phyloP scores from a whole-genome alignment of 2,329 filamentous ascomycete genomes.

The Colletotrichum theobromicola region DNA sequence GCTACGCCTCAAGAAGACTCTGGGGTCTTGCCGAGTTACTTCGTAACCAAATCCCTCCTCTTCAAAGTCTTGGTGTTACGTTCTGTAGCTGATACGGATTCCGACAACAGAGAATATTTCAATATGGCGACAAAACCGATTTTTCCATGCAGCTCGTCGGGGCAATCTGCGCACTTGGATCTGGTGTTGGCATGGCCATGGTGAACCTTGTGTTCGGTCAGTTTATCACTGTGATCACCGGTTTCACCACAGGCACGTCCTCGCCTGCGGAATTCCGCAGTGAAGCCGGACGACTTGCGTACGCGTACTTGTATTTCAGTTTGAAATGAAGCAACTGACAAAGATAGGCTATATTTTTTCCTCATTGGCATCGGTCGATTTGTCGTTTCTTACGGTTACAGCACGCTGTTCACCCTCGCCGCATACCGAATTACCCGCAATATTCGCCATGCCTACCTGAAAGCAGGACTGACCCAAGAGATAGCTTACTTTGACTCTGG shows the following conservation, averaged over 20 bases:
- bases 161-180: slow-evolving; percentile 36
- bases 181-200: slow-evolving; percentile 40
- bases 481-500: slow-evolving; percentile 53
- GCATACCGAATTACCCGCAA: slow-evolving; percentile 56
- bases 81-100: background rate
- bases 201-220: slow-evolving; percentile 42
- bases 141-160: slow-evolving; percentile 31
- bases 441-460: slow-evolving; percentile 53
- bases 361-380: slow-evolving; percentile 63
- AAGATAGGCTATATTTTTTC: slow-evolving; percentile 57
- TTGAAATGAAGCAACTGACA: background rate
- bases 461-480: slow-evolving; percentile 54
- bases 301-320: background rate
- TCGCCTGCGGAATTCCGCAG: slow-evolving; percentile 31
- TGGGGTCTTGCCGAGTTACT: no score
- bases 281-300: slow-evolving; percentile 36
- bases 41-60: no score
- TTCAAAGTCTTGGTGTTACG: no score
- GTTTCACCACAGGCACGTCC: slow-evolving; percentile 32
- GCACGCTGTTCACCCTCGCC: slow-evolving; percentile 51
- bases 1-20: fast-evolving
- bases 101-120: slow-evolving; percentile 32
- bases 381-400: slow-evolving; percentile 52
- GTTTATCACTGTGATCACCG: slow-evolving; percentile 39
- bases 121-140: slow-evolving; percentile 31